Base-by-base conservation (phyloP, 306 rosid genomes). In the Begonia loranthoides region DNA sequence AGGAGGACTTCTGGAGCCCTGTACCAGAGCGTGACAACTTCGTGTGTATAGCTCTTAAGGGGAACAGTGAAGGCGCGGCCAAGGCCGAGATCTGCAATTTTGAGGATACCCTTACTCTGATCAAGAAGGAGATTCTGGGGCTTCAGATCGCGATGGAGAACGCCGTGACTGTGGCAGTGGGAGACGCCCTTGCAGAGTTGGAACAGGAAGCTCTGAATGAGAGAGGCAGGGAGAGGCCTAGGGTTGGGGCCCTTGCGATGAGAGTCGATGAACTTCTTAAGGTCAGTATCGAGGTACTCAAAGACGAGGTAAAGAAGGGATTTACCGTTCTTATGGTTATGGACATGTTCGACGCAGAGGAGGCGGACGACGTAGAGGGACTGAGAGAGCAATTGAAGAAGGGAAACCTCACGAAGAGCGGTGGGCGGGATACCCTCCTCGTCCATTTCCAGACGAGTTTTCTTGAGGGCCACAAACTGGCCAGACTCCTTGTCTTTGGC, bases 361-460 rank as follows among this genome's bases (percentile, higher is more conserved):
- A 90, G 83, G 12, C 97, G 85, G 11, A 90, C 95, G 48, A 85
- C 74, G 75, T 90, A 90, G 51, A 90, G 72, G 0, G 97, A 89
- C 13, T 89, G 97, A 10, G 97, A 89, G 1, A 89, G 94, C 82
- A 89, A 65, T 41, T 89, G 97, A 13, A 85, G 85, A 43, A 89
- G 90, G 7, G 97, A 89, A 19, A 89, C 87, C 60, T 89, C 97
- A 0, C 97, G 75, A 12, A 89, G 95, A 0, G 97, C 95, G 0
- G 97, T 89, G 0, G 97, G 97, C 4, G 97, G 97, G 7, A 89
- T 79, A 4, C 97, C 97, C 24, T 89, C 95, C n/a, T 89, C 97
- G 54, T 89, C 97, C 97, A 89, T 89, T 54, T 89, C 94, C 7
- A 89, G 71, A 7, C 95, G 79, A 0, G 95, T 89, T 70, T 89